Conservation (phyloP, 371 early-diverging fungal species). For the Polyrhizophydium stewartii region DNA sequence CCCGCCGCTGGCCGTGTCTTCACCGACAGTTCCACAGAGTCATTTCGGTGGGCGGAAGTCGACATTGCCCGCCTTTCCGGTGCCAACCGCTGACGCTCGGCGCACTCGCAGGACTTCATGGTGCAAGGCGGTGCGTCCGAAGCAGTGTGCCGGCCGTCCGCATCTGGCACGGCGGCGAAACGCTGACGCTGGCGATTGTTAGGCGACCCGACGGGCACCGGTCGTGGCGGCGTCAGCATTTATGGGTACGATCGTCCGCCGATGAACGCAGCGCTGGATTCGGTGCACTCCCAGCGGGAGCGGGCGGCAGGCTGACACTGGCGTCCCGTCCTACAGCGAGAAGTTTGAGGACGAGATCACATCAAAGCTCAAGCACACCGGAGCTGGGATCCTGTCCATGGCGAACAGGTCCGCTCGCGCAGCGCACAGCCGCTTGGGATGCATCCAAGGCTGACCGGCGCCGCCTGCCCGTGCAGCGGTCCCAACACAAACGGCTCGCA, state of each 20-base stretch:
- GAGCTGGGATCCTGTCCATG: slow-evolving; percentile 85
- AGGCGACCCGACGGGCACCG: slow-evolving; percentile 35
- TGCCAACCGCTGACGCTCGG: not conserved
- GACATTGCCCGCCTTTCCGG: not conserved
- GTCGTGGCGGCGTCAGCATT: slow-evolving; percentile 36
- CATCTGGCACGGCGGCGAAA: not conserved
- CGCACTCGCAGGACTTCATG: slow-evolving; percentile 28
- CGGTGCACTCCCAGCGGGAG: not conserved
- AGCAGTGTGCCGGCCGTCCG: not conserved
- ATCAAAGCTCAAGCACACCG: slow-evolving; percentile 77
- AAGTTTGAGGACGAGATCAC: slow-evolving; percentile 91
- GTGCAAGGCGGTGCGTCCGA: slow-evolving; percentile 28
- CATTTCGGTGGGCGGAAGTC: slow-evolving; percentile 19
- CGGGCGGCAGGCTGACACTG: not conserved
- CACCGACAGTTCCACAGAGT: slow-evolving; percentile 30
- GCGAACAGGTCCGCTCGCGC: slow-evolving; percentile 78
- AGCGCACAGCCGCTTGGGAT: not conserved
- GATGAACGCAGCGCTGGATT: not conserved
- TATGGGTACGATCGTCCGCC: slow-evolving; percentile 18
- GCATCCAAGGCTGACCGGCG: not conserved
- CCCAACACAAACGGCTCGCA: slow-evolving; percentile 65
- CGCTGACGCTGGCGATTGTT: not conserved
- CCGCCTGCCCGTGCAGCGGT: slow-evolving; percentile 12
- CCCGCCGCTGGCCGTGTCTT: not conserved
- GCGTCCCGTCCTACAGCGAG: slow-evolving; percentile 52